Evolutionary conservation across 176 grass and related monocot species (phyloP), one percentile per base, ranked within the genome.

Genomic region (Urochloa ruziziensis): DNA sequence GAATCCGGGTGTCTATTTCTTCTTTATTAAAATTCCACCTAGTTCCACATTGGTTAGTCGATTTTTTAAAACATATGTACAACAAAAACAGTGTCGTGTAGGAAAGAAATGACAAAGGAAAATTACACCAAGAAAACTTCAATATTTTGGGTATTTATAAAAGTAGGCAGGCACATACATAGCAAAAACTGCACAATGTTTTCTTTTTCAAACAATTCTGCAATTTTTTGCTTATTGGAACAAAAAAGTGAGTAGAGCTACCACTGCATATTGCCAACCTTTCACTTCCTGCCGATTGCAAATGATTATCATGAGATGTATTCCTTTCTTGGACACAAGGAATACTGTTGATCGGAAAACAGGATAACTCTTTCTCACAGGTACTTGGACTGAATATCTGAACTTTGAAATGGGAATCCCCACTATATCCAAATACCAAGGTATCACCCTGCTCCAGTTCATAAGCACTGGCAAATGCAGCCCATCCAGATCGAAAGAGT

Each of bases 331-430:
- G 65, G 65, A 67, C 65, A 24, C 35, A 67, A 42, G 65, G 35
- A 68, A 42, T 15, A 11, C 21, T 42, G 36, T 42, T 24, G 37
- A 42, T 67, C 25, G 42, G 7, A 48, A 40, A 62, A 19, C 30
- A 33, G 16, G 62, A 19, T 61, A 28, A 49, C 16, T 54, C 36
- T 62, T 93, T 92, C 61, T 86, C 84, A 43, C 80, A 90, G 8
- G 49, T 54, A 87, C 67, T 87, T 57, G 62, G 54, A 48, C 70
- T 75, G 68, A 86, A 92, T 25, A 92, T 83, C 21, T 56, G 32
- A 63, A 92, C 90, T 64, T 89, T 14, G 29, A 64, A 64, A 34
- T 37, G 77, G 2, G 83, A 86, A 4, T 74, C 53, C 25, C 87
- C 69, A 46, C 23, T 78, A 51, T 84, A 84, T 66, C 74, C 71